Evolutionary conservation across 169 alveolate species (phyloP).

Genomic region (Besnoitia besnoiti): DNA sequence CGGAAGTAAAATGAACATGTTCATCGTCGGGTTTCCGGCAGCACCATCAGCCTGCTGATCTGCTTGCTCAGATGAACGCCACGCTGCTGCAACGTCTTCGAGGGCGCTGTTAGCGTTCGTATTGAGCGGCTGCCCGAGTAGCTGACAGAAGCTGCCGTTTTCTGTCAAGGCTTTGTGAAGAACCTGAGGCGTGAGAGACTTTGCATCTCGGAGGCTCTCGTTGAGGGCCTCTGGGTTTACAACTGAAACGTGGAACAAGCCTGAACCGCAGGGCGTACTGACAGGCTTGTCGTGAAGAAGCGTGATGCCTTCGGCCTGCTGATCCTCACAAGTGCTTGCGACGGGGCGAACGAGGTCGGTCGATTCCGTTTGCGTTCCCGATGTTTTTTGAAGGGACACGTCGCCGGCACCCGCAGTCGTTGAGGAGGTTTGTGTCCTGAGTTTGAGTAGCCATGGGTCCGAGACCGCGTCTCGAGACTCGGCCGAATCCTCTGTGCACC

Average conservation of each 20-base stretch:
- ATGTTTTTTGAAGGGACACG: background rate
- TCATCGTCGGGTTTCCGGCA: background rate
- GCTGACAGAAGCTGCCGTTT: background rate
- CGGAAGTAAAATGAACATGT: background rate
- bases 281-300: background rate
- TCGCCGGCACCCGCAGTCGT: background rate
- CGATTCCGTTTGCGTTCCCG: background rate
- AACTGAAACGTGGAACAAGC: background rate
- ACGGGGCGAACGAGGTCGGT: background rate
- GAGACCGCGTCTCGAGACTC: background rate
- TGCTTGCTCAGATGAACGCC: too few relatives aligned
- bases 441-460: background rate
- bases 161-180: background rate
- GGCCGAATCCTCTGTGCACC: background rate
- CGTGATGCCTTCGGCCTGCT: background rate
- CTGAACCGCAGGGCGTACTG: background rate
- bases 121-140: background rate
- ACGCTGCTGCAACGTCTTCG: too few relatives aligned
- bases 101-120: background rate
- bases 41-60: too few relatives aligned
- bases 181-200: background rate
- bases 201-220: background rate
- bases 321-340: background rate
- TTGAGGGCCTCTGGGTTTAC: background rate
- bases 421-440: background rate